Evolutionary conservation across 2,329 filamentous ascomycete genomes (phyloP).

Genomic region (Cadophora gregata): DNA sequence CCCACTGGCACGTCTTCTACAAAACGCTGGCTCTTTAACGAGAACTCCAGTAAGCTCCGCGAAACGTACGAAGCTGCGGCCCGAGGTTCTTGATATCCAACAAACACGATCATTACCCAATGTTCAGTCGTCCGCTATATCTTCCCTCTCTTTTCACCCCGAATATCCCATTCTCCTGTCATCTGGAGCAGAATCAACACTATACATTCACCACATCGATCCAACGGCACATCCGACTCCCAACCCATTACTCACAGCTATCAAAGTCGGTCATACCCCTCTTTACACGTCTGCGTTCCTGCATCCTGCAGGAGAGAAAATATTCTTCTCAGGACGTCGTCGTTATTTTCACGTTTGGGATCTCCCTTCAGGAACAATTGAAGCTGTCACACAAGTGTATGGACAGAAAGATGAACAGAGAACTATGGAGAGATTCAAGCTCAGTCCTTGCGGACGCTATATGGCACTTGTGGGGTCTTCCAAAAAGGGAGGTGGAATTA

Average conservation of each 20-base stretch:
- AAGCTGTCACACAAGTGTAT: slow-evolving; percentile 79
- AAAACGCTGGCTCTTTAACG: slow-evolving; percentile 73
- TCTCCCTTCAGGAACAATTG: slow-evolving; percentile 77
- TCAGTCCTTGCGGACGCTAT: slow-evolving; percentile 85
- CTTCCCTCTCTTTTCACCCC: slow-evolving; percentile 88
- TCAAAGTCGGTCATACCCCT: slow-evolving; percentile 85
- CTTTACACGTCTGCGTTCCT: slow-evolving; percentile 84
- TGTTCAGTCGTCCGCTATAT: slow-evolving; percentile 78
- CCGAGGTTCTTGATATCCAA: slow-evolving; percentile 90
- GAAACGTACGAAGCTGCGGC: slow-evolving; percentile 76
- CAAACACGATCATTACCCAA: slow-evolving; percentile 85
- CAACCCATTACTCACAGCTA: slow-evolving; percentile 87
- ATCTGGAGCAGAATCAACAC: slow-evolving; percentile 81
- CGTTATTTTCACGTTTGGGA: slow-evolving; percentile 97
- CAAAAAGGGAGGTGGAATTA: slow-evolving; percentile 83
- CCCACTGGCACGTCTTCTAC: slow-evolving; percentile 80
- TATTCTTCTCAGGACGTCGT: slow-evolving; percentile 87
- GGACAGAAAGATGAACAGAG: slow-evolving; percentile 82
- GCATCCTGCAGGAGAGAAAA: slow-evolving; percentile 72
- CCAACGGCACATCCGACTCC: slow-evolving; percentile 76
- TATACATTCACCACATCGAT: slow-evolving; percentile 89
- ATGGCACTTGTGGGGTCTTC: slow-evolving; percentile 83
- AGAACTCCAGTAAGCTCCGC: slow-evolving; percentile 50
- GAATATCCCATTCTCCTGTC: slow-evolving; percentile 87
- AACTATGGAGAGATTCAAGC: slow-evolving; percentile 87